Conservation (phyloP, 371 early-diverging fungal species). For the Mortierella sp. region DNA sequence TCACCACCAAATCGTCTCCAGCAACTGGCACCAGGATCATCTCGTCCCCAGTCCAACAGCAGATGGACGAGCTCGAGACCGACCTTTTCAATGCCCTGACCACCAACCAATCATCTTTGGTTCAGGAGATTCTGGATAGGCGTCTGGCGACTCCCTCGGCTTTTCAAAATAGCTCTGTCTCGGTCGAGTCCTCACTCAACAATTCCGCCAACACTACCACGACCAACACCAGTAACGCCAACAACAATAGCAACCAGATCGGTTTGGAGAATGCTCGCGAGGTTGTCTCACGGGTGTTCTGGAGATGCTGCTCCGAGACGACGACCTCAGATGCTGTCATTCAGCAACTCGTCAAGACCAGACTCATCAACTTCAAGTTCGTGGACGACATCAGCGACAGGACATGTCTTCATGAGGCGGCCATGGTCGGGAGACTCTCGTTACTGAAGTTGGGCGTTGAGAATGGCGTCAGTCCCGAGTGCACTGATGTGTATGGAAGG, state of each 20-base stretch:
- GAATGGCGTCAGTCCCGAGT: conserved; percentile 74
- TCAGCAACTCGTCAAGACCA: conserved; percentile 72
- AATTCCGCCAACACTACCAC: conserved; percentile 1
- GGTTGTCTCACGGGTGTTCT: conserved; percentile 81
- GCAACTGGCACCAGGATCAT: conserved; percentile 9
- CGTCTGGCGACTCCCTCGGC: conserved; percentile 44
- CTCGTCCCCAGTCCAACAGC: conserved; percentile 33
- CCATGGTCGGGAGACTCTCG: conserved; percentile 81
- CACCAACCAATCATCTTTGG: conserved; percentile 62
- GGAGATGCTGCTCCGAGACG: conserved; percentile 86
- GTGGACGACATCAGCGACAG: conserved; percentile 94
- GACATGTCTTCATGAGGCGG: conserved; percentile 90
- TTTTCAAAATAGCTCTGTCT: conserved; percentile 26
- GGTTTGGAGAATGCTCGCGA: conserved; percentile 59
- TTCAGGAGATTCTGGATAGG: conserved; percentile 72
- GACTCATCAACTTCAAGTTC: conserved; percentile 77
- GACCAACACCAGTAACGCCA: background rate
- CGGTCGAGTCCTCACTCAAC: conserved; percentile 16
- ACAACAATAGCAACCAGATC: conserved; percentile 7
- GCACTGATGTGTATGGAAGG: conserved; percentile 89
- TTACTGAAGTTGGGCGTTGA: conserved; percentile 71
- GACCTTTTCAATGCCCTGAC: conserved; percentile 56
- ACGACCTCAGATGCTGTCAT: conserved; percentile 65
- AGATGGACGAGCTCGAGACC: conserved; percentile 40
- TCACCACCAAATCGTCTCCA: conserved; percentile 27